A percentile compares a stretch with the other conserved stretches of the same genome.
phyloP scores from a whole-genome alignment of 2,329 filamentous ascomycete genomes.

The Macroventuria anomochaeta region DNA sequence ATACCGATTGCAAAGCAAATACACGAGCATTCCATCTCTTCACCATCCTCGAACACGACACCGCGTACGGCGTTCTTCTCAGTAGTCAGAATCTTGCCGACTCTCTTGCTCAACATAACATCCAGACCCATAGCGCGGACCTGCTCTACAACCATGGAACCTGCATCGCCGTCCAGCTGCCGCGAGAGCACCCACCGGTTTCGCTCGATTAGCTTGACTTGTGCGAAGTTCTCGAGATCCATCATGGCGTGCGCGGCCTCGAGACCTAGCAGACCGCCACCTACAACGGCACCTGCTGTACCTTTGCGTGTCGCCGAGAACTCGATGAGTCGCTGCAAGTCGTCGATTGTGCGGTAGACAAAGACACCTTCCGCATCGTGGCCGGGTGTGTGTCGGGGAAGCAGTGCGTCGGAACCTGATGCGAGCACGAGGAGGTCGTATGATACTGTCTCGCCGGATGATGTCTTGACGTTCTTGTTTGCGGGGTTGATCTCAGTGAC shows the following conservation, averaged over 20 bases:
- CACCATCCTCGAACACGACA: constrained; percentile 80
- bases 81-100: constrained; percentile 73
- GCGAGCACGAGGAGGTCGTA: constrained; percentile 86
- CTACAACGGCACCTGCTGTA: constrained; percentile 76
- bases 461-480: constrained; percentile 72
- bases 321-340: constrained; percentile 76
- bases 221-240: constrained; percentile 75
- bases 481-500: constrained; percentile 71
- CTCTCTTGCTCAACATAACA: constrained; percentile 76
- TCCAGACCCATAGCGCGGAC: constrained; percentile 80
- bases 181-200: constrained; percentile 83
- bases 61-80: constrained; percentile 72
- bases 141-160: constrained; percentile 80
- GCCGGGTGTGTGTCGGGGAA: constrained; percentile 75
- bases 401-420: constrained; percentile 82
- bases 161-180: constrained; percentile 82
- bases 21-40: constrained; percentile 76
- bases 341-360: constrained; percentile 85
- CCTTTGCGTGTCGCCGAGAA: constrained; percentile 73
- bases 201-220: constrained; percentile 80
- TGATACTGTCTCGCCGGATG: constrained; percentile 69
- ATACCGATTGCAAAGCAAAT: constrained; percentile 93
- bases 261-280: constrained; percentile 82
- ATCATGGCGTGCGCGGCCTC: constrained; percentile 94
- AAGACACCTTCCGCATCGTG: constrained; percentile 84